Base-by-base conservation (phyloP, 768 basidiomycete species). In the Lactarius deliciosus region DNA sequence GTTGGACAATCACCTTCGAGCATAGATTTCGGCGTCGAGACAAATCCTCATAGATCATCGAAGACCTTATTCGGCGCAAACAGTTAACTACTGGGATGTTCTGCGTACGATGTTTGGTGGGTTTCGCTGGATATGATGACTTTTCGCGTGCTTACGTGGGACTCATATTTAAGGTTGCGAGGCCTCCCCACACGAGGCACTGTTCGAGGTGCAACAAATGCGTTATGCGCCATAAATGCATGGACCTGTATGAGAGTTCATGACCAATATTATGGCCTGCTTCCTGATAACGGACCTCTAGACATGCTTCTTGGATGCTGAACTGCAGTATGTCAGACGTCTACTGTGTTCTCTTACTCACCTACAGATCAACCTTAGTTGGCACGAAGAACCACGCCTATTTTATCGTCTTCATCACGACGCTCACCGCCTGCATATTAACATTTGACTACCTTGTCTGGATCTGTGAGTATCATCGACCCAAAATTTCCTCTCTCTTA, bases 171-270 rank as follows among this genome's bases (percentile, higher is more conserved):
- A 30, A 66, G 65, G 28, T 18, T 47, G 61, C 11, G 4, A 63
- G 28, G 30, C 28, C 30, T 5, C 38, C 34, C 1, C 18, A 25
- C 30, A 36, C 57, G 0, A 54, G 16, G 30, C 65, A 66, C 50
- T 66, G 65, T 28, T 25, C 30, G 8, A 15, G 1, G 22, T 66
- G 65, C 65, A 63, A 66, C 38, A 63, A 43, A 63, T 66, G 65
- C 30, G 16, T 66, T 34, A 43, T 38, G 5, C 43, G 25, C 50
- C 38, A 15, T 30, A 5, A 15, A 53, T 30, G 16, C 45, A 34
- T 28, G 38, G 13, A 13, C 20, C 3, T n/a, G 65, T 66, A 62
- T 4, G 61, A n/a, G 5, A 50, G 16, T 5, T 25, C n/a, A n/a
- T 57, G 43, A 32, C 8, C 7, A 13, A 3, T 20, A 18, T n/a